Conservation (phyloP, 371 early-diverging fungal genomes). For the Saksenaea oblongispora region DNA sequence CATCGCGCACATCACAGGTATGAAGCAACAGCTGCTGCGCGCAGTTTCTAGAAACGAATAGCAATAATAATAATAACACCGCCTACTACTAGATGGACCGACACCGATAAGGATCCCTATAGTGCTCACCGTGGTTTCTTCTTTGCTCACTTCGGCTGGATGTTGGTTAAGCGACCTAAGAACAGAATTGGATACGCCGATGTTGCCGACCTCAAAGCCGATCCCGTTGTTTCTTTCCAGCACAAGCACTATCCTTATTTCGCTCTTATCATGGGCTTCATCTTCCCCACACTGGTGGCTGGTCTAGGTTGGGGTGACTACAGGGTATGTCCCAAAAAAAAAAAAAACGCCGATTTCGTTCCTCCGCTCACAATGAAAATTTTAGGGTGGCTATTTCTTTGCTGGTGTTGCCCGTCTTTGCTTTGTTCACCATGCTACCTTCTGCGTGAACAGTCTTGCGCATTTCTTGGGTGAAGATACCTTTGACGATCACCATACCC, state of each 20-base stretch:
- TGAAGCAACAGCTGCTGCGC: constrained; percentile 54
- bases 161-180: constrained; percentile 79
- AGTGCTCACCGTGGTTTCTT: constrained; percentile 82
- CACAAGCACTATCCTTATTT: constrained; percentile 81
- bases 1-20: constrained; percentile 85
- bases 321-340: constrained; percentile 23
- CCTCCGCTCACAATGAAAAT: not conserved
- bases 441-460: constrained; percentile 92
- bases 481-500: constrained; percentile 81
- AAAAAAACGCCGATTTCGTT: not conserved
- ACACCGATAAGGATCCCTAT: constrained; percentile 83
- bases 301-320: constrained; percentile 91
- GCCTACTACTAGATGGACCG: not conserved
- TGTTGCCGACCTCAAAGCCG: constrained; percentile 80
- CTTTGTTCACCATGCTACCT: constrained; percentile 91
- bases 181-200: constrained; percentile 78
- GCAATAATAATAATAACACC: not conserved
- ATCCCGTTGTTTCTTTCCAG: constrained; percentile 79
- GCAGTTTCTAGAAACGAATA: too few species aligned
- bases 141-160: constrained; percentile 92
- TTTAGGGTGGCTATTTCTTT: constrained; percentile 82
- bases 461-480: constrained; percentile 80
- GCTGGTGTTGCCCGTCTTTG: constrained; percentile 80
- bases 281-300: constrained; percentile 80
- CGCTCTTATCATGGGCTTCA: constrained; percentile 69